Conservation (phyloP, 495 filamentous ascomycete genomes). For the Penicillium diatomitis region DNA sequence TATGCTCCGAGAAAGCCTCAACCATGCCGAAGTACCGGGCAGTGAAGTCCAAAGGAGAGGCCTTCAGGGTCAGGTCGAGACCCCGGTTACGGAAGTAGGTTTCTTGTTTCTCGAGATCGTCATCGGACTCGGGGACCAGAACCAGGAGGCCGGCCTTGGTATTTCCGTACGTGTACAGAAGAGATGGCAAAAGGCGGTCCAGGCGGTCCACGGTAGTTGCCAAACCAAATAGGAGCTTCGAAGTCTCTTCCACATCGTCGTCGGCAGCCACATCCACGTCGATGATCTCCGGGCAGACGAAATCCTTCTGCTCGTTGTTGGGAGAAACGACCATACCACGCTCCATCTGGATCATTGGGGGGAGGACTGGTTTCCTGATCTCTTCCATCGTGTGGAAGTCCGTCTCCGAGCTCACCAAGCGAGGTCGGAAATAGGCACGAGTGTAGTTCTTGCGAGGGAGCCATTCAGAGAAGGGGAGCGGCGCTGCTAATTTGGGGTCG, state of each 20-base stretch:
- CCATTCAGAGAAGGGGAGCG: conserved; percentile 37
- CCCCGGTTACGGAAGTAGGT: conserved; percentile 39
- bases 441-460: conserved; percentile 42
- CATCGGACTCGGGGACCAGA: conserved; percentile 38
- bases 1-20: conserved; percentile 42
- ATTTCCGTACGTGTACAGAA: conserved; percentile 42
- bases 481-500: conserved; percentile 29
- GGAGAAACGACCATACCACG: conserved; percentile 37
- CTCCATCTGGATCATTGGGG: conserved; percentile 38
- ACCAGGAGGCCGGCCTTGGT: conserved; percentile 42
- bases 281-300: conserved; percentile 39
- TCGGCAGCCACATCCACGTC: conserved; percentile 37
- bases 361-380: conserved; percentile 34
- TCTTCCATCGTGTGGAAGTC: conserved; percentile 36
- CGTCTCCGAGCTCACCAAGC: conserved; percentile 27
- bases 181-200: conserved; percentile 37
- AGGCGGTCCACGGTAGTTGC: conserved; percentile 43
- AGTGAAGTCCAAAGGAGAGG: conserved; percentile 45
- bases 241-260: conserved; percentile 39
- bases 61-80: conserved; percentile 47
- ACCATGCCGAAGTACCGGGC: conserved; percentile 58
- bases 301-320: conserved; percentile 23
- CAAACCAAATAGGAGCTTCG: conserved; percentile 42
- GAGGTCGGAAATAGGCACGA: conserved; percentile 38
- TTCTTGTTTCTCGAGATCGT: conserved; percentile 36